Conservation (phyloP, 2,329 filamentous ascomycete species). For the Magnaporthiopsis poae region DNA sequence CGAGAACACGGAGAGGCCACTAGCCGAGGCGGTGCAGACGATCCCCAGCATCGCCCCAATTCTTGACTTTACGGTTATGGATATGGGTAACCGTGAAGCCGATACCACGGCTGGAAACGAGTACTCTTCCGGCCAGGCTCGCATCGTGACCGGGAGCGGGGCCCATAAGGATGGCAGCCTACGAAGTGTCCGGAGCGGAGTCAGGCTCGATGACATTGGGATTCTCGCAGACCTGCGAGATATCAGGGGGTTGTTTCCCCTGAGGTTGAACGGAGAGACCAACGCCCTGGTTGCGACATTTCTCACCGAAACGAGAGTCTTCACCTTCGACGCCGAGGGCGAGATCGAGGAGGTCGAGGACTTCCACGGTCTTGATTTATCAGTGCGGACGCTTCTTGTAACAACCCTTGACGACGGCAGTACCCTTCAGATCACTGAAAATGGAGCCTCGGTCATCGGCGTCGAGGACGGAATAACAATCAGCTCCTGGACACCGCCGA, state of each 20-base stretch:
- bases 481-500: slow-evolving; percentile 47
- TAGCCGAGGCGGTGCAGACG: slow-evolving; percentile 60
- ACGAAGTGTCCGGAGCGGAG: slow-evolving; percentile 82
- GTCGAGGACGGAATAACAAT: slow-evolving; percentile 43
- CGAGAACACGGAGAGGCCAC: slow-evolving; percentile 13
- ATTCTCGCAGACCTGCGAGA: slow-evolving; percentile 69
- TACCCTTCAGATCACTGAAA: slow-evolving; percentile 67
- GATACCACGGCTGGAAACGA: slow-evolving; percentile 69
- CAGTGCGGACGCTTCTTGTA: slow-evolving; percentile 61
- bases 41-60: slow-evolving; percentile 80
- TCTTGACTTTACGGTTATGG: slow-evolving; percentile 90
- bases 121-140: slow-evolving; percentile 88
- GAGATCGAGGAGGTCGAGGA: slow-evolving; percentile 78
- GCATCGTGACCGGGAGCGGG: slow-evolving; percentile 86
- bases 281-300: slow-evolving; percentile 61
- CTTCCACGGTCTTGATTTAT: slow-evolving; percentile 61
- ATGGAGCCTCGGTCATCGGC: slow-evolving; percentile 53
- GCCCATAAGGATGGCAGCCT: slow-evolving; percentile 81
- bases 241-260: slow-evolving; percentile 62
- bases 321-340: slow-evolving; percentile 63
- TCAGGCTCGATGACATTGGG: slow-evolving; percentile 80
- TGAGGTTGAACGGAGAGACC: slow-evolving; percentile 55
- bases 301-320: slow-evolving; percentile 72
- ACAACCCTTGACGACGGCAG: slow-evolving; percentile 53
- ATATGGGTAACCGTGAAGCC: slow-evolving; percentile 73